Evolutionary conservation across 495 filamentous ascomycete genomes (phyloP), one percentile per base, ranked within the genome.

Genomic region (Annulohypoxylon nitens): DNA sequence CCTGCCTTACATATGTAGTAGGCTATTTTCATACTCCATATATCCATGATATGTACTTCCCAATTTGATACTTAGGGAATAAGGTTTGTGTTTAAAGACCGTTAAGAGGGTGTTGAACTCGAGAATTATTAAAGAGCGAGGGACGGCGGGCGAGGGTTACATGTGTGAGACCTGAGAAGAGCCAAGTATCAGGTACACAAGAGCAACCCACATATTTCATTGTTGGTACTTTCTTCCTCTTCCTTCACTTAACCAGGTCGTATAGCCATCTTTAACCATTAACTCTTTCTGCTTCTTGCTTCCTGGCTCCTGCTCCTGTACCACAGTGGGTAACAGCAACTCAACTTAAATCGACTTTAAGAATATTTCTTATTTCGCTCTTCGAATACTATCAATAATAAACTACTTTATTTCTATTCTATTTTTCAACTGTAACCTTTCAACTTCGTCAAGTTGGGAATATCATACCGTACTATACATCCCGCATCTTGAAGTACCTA

Each of bases 121-220:
- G 37, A 45, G 11, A 30, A 37, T 47, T 16, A 37, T 47, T 47
- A 4, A 37, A 55, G 43, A 9, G 43, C 43, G 43, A 47, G 43
- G n/a, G 12, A 30, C 30, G 37, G 37, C 8, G 37, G 37, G 43
- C 41, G 16, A 47, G 43, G 50, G 34, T 43, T 39, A 55, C 36
- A 55, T 34, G 14, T 63, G 60, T 37, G 37, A 63, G 47, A 64
- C 61, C 48, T 68, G 12, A 16, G 20, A 67, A 9, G 20, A 25
- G 50, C 14, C 5, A 60, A 41, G 33, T 41, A 57, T n/a, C 43
- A n/a, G 47, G 66, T 61, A 62, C 66, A 25, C 33, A 12, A 34
- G 20, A 34, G 33, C 20, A 33, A 50, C 30, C 68, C 61, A 60
- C 36, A 48, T 64, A 60, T 59, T 37, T 41, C 61, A 64, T 64